phyloP scores from a whole-genome alignment of 345 rosid genomes.

The Eucalyptus microcorys region DNA sequence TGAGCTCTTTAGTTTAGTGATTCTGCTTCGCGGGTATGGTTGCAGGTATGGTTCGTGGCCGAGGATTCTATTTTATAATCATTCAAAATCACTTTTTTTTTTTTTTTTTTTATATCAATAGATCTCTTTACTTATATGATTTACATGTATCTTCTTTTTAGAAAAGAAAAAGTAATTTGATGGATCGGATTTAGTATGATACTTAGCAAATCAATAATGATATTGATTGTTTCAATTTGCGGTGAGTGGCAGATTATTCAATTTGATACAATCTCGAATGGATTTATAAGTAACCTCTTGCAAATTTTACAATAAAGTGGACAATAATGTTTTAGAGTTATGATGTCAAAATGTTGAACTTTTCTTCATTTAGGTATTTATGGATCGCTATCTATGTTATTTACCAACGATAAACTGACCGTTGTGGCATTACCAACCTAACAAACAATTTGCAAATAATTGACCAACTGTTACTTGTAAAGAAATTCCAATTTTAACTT shows the following conservation, averaged over 20 bases:
- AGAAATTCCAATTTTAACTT: too few relatives aligned
- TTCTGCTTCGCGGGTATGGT: background rate
- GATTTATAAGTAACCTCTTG: background rate
- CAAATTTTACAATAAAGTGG: background rate
- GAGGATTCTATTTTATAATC: background rate
- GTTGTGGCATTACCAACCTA: background rate
- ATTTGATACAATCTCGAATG: background rate
- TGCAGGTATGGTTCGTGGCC: background rate
- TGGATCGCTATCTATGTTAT: background rate
- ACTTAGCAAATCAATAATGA: background rate
- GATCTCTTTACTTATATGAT: background rate
- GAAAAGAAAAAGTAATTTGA: background rate
- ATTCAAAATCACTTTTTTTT: background rate
- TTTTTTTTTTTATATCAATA: background rate
- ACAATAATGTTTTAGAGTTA: background rate
- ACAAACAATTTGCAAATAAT: background rate
- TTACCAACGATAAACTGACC: background rate
- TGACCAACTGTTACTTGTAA: background rate
- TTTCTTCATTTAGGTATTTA: background rate
- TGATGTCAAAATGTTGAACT: background rate
- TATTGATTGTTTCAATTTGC: background rate
- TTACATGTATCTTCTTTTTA: background rate
- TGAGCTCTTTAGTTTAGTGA: background rate
- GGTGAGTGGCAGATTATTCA: background rate
- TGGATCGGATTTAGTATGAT: background rate